Evolutionary conservation across 345 rosid genomes (phyloP).

Genomic region (Microcos paniculata): DNA sequence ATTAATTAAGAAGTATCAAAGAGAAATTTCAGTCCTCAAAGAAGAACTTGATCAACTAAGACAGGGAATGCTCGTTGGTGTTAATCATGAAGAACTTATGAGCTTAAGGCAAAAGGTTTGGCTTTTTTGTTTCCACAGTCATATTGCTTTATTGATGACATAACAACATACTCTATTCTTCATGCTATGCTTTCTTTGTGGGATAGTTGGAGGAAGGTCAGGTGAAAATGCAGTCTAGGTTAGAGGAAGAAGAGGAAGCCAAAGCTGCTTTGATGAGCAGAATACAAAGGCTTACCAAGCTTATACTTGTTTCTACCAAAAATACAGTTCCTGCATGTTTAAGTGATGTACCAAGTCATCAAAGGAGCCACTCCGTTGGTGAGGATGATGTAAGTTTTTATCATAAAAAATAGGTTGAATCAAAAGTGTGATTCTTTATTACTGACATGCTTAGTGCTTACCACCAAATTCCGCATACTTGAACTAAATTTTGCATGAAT

Average conservation of each 20-base stretch:
- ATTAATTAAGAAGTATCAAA: slow-evolving; percentile 94
- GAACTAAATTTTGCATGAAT: background rate
- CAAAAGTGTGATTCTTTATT: background rate
- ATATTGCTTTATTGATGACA: background rate
- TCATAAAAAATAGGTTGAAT: background rate
- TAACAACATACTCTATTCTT: background rate
- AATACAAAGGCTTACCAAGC: slow-evolving; percentile 96
- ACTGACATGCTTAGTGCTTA: background rate
- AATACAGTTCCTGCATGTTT: slow-evolving; percentile 70
- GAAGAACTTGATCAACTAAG: slow-evolving; percentile 87
- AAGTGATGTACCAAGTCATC: slow-evolving; percentile 66
- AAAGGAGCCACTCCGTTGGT: slow-evolving; percentile 63
- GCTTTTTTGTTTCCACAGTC: slow-evolving; percentile 9
- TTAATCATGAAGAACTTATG: slow-evolving; percentile 91
- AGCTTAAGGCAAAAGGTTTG: slow-evolving; percentile 86
- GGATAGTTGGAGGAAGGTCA: slow-evolving; percentile 97
- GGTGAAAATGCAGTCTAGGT: slow-evolving; percentile 98
- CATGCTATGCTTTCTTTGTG: slow-evolving; percentile 8
- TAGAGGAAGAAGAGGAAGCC: slow-evolving; percentile 99
- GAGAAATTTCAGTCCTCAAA: slow-evolving; percentile 88
- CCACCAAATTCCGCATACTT: background rate
- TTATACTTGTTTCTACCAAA: slow-evolving; percentile 95
- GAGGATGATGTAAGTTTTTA: slow-evolving; percentile 71
- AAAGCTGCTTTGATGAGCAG: slow-evolving; percentile 99
- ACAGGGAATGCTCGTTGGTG: slow-evolving; percentile 82